Evolutionary conservation across 2,329 filamentous ascomycete species (phyloP).

Genomic region (Chaetothyriales sp.): DNA sequence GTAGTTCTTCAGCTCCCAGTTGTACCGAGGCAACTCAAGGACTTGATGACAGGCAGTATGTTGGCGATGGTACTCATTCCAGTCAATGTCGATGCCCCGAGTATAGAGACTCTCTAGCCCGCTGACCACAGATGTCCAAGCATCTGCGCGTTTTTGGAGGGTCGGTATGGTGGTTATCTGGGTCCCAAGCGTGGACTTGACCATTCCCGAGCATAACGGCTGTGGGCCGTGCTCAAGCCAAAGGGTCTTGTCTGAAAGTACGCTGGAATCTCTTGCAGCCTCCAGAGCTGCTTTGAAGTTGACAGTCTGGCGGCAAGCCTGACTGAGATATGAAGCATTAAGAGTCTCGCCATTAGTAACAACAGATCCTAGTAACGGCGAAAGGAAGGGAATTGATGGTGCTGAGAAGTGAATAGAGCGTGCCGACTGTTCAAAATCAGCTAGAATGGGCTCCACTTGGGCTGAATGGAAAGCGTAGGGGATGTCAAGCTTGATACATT

Average conservation of each 20-base stretch:
- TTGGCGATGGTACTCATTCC: conserved; percentile 53
- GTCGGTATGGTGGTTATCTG: conserved; percentile 45
- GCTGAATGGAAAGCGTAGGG: conserved; percentile 55
- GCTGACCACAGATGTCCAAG: conserved; percentile 50
- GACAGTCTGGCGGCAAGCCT: conserved; percentile 54
- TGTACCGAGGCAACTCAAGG: conserved; percentile 4
- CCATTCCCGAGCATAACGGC: conserved; percentile 54
- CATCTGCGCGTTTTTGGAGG: conserved; percentile 47
- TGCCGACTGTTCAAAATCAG: conserved; percentile 44
- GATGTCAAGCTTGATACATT: conserved; percentile 49
- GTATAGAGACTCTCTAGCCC: conserved; percentile 48
- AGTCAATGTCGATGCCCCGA: conserved; percentile 51
- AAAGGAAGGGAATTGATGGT: conserved; percentile 52
- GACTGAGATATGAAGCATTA: conserved; percentile 48
- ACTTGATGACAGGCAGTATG: conserved; percentile 29
- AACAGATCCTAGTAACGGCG: conserved; percentile 50
- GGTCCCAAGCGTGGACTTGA: conserved; percentile 49
- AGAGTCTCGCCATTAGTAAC: conserved; percentile 45
- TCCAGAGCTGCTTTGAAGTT: conserved; percentile 53
- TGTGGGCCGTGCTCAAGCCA: conserved; percentile 64
- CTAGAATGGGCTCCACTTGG: conserved; percentile 51
- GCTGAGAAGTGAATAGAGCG: conserved; percentile 41
- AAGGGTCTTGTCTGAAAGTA: conserved; percentile 52
- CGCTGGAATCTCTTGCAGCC: conserved; percentile 43
- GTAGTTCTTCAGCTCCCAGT: conserved; percentile 9